Evolutionary conservation across 129 eudicot genomes (phyloP).

Genomic region (Tagetes patula): DNA sequence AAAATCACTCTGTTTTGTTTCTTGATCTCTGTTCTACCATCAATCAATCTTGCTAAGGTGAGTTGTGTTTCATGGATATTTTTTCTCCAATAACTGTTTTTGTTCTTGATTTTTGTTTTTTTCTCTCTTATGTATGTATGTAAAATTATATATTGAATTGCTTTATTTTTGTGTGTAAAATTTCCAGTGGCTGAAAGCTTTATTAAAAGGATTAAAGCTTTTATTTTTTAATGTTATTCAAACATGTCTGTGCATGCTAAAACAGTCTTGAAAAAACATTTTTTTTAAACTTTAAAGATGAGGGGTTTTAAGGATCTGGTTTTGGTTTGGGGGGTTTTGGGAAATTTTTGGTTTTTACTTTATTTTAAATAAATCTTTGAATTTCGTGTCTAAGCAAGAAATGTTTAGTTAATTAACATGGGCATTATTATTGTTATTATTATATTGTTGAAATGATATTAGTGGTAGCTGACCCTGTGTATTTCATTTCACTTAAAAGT

Average conservation of each 20-base stretch:
- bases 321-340: conserved; percentile 27
- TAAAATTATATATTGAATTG: not conserved
- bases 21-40: conserved; percentile 30
- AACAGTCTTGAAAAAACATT: not conserved
- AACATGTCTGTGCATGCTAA: conserved; percentile 53
- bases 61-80: not conserved
- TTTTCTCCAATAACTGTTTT: not conserved
- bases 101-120: conserved; percentile 18
- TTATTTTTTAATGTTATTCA: conserved; percentile 13
- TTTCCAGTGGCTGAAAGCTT: conserved; percentile 50
- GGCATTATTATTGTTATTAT: not conserved
- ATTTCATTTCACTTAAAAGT: not conserved
- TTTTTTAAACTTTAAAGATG: conserved; percentile 42
- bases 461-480: conserved; percentile 37
- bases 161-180: conserved; percentile 46
- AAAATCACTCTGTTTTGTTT: conserved; percentile 20
- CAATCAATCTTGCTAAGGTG: conserved; percentile 44
- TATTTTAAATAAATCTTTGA: conserved; percentile 32
- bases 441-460: conserved; percentile 24
- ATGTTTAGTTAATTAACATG: conserved; percentile 19
- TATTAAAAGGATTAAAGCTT: conserved; percentile 15
- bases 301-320: conserved; percentile 37
- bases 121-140: not conserved
- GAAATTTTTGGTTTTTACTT: conserved; percentile 16
- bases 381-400: conserved; percentile 40